Evolutionary conservation across 331 rosid genomes (phyloP).

Genomic region (Dryas integrifolia): DNA sequence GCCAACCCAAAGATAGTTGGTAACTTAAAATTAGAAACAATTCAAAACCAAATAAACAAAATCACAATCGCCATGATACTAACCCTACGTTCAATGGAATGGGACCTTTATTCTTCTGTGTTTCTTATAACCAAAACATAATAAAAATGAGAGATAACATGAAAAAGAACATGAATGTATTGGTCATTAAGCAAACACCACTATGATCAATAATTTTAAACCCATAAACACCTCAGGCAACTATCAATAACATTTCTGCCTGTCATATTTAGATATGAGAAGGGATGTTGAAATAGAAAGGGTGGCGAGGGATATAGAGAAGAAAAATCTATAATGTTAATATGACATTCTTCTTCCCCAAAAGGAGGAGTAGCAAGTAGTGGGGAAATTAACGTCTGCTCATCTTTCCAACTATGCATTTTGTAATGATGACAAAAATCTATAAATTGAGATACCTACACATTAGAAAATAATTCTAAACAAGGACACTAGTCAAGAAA

Average conservation of each 20-base stretch:
- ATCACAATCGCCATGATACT: too few species aligned
- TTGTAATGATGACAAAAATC: neutral
- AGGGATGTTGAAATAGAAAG: neutral
- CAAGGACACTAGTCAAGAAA: neutral
- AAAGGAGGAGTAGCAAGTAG: neutral
- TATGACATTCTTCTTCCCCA: neutral
- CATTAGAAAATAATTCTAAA: neutral
- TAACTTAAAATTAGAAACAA: too few species aligned
- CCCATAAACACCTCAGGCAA: neutral
- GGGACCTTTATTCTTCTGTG: too few species aligned
- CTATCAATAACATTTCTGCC: neutral
- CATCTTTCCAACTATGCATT: neutral
- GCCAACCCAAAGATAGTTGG: too few species aligned
- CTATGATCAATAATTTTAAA: neutral
- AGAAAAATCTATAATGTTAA: neutral
- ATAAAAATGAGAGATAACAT: neutral
- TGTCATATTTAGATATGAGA: neutral
- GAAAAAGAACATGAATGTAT: neutral
- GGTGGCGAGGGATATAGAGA: neutral
- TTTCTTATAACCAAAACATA: too few species aligned
- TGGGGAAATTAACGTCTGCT: neutral
- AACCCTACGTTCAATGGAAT: too few species aligned
- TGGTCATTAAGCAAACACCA: neutral
- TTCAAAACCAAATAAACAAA: too few species aligned
- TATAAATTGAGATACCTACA: neutral